A percentile compares a stretch with the other conserved stretches of the same genome.
These are phyloP conservation scores for Didymella arachidicola DNA, from an alignment of 2,329 filamentous ascomycete genomes.

Conservation along the genomic window DNA sequence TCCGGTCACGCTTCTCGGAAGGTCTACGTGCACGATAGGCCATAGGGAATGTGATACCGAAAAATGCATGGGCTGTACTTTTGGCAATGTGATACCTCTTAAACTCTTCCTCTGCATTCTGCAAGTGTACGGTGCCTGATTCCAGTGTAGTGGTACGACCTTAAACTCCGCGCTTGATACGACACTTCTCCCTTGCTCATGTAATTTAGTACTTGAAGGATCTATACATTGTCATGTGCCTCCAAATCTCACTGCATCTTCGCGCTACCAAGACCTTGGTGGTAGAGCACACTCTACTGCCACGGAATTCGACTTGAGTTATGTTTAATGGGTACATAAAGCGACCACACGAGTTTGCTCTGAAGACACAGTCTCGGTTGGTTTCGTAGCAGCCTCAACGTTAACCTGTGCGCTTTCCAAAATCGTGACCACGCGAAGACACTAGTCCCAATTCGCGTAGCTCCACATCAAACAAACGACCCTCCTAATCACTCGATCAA, in stretches of 20 bases:
- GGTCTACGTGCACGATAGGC: constrained; percentile 46
- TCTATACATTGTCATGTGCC: too few relatives aligned
- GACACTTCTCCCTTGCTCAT: too few relatives aligned
- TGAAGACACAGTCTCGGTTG: neutral
- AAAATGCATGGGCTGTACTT: constrained; percentile 48
- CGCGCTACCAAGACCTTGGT: too few relatives aligned
- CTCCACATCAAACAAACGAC: constrained; percentile 10
- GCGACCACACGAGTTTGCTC: neutral
- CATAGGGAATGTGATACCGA: constrained; percentile 50
- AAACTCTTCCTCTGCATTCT: neutral
- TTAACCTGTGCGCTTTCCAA: neutral
- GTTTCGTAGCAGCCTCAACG: neutral
- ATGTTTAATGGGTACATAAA: neutral
- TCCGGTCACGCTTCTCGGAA: constrained; percentile 43
- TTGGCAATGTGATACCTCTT: constrained; percentile 30
- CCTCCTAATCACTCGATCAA: neutral
- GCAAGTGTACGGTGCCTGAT: too few relatives aligned
- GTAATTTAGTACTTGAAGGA: too few relatives aligned
- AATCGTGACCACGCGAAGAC: constrained; percentile 12
- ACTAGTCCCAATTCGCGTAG: constrained; percentile 14
- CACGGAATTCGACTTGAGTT: neutral
- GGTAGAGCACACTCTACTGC: neutral
- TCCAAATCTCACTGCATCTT: too few relatives aligned
- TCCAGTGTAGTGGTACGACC: too few relatives aligned
- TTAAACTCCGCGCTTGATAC: too few relatives aligned